These are phyloP conservation scores for Lentinus polychrous DNA, from an alignment of 1,284 basidiomycete species.

Conservation along the genomic window DNA sequence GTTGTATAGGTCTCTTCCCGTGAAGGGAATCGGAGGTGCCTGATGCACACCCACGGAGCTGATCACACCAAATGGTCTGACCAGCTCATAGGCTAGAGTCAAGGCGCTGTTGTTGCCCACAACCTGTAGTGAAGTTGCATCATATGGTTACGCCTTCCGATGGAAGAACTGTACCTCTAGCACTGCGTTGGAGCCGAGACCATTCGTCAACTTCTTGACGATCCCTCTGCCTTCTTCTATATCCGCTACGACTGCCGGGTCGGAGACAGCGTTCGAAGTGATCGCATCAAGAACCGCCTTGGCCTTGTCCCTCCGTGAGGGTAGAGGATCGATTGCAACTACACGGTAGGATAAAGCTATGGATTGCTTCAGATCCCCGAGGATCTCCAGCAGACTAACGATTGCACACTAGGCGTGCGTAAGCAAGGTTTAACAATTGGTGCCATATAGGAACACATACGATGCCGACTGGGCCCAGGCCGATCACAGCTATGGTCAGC, in stretches of 20 bases:
- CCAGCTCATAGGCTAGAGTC: slow-evolving; percentile 67
- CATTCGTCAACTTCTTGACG: slow-evolving; percentile 44
- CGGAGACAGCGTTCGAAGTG: slow-evolving; percentile 24
- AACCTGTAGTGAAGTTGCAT: slow-evolving; percentile 40
- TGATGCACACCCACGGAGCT: slow-evolving; percentile 75
- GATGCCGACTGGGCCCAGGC: slow-evolving; percentile 72
- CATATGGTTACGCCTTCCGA: not conserved
- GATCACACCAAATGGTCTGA: slow-evolving; percentile 77
- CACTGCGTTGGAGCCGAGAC: slow-evolving; percentile 54
- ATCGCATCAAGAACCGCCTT: slow-evolving; percentile 47
- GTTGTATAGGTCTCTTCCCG: slow-evolving; percentile 62
- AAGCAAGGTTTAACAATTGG: not conserved
- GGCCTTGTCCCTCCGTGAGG: slow-evolving; percentile 50
- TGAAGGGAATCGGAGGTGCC: slow-evolving; percentile 48
- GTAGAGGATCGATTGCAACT: slow-evolving; percentile 56
- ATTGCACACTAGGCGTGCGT: slow-evolving; percentile 40
- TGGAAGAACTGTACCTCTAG: slow-evolving; percentile 44
- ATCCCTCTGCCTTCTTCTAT: slow-evolving; percentile 45
- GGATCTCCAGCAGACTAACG: slow-evolving; percentile 57
- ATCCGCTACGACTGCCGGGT: slow-evolving; percentile 42
- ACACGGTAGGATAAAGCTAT: slow-evolving; percentile 39
- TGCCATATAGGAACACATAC: slow-evolving; percentile 26
- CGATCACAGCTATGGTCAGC: slow-evolving; percentile 59
- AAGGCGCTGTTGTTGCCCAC: slow-evolving; percentile 76
- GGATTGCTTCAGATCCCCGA: slow-evolving; percentile 32